Evolutionary conservation across 768 basidiomycete species (phyloP).

Genomic region (Calocybe cyanea): DNA sequence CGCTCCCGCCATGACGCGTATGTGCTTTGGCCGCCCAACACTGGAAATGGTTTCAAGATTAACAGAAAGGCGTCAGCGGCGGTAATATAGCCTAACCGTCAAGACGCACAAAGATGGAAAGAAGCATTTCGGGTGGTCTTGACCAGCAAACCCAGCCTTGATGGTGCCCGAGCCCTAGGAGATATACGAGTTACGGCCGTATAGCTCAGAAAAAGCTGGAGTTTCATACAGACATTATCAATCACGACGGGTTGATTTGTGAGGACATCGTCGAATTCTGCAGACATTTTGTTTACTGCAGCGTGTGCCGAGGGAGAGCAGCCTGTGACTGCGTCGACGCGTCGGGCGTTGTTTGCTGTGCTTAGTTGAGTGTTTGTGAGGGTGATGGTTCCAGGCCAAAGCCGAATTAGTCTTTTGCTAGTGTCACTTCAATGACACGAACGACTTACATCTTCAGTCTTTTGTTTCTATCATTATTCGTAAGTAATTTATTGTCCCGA

Average conservation of each 20-base stretch:
- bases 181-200: slow-evolving; percentile 20
- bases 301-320: slow-evolving; percentile 7
- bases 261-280: slow-evolving; percentile 89
- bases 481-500: slow-evolving; percentile 13
- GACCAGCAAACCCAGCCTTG: slow-evolving; percentile 98
- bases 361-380: slow-evolving; percentile 1
- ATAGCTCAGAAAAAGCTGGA: slow-evolving; percentile 5
- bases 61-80: slow-evolving; percentile 21
- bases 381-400: neutral
- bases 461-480: slow-evolving; percentile 17
- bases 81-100: slow-evolving; percentile 30
- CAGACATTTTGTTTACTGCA: slow-evolving; percentile 51
- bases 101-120: slow-evolving; percentile 94
- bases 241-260: slow-evolving; percentile 99
- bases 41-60: slow-evolving; percentile 39
- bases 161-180: slow-evolving; percentile 93
- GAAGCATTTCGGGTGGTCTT: slow-evolving; percentile 99
- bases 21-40: slow-evolving; percentile 96
- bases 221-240: slow-evolving; percentile 79
- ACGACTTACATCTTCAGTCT: neutral
- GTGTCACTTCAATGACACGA: no score
- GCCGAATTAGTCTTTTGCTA: neutral
- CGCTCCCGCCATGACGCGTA: slow-evolving; percentile 96
- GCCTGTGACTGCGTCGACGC: slow-evolving; percentile 14
- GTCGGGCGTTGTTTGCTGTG: slow-evolving; percentile 6